Conservation (phyloP, 2,329 filamentous ascomycete genomes). For the Diaporthe longicolla region DNA sequence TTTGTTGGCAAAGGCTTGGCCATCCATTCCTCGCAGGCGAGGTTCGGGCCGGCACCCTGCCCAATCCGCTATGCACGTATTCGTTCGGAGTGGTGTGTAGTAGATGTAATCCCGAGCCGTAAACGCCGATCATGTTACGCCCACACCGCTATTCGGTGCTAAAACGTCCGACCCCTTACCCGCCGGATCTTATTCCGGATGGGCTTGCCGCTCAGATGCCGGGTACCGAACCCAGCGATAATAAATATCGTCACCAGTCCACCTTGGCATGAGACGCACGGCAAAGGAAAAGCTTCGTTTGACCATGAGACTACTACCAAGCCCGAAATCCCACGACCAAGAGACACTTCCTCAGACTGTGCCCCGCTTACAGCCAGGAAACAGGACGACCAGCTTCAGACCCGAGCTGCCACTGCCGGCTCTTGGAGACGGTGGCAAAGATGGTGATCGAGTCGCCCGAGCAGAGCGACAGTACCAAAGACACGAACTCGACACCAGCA, state of each 20-base stretch:
- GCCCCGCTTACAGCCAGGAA: neutral
- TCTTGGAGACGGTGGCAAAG: neutral
- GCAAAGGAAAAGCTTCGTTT: neutral
- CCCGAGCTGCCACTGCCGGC: neutral
- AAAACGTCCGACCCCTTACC: constrained; percentile 1
- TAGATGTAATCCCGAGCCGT: neutral
- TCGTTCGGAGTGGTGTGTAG: neutral
- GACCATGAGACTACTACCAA: too few species aligned
- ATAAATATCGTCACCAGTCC: neutral
- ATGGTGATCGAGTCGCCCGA: neutral
- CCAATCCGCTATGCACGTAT: neutral
- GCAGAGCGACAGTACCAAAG: neutral
- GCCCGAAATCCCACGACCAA: too few species aligned
- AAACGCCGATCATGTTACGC: neutral
- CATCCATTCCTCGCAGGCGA: neutral
- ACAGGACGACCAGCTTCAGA: neutral
- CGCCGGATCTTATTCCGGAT: constrained; percentile 1
- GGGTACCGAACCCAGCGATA: neutral
- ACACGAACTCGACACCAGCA: neutral
- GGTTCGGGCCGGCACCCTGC: neutral
- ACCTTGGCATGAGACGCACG: neutral
- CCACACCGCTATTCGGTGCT: constrained; percentile 1
- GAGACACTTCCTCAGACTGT: too few species aligned
- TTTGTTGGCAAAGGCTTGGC: neutral
- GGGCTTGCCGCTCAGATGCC: neutral